A percentile compares a stretch with the other conserved stretches of the same genome.
Conservation (phyloP, 1,139 yeast genomes). For the Diutina pseudorugosa region DNA sequence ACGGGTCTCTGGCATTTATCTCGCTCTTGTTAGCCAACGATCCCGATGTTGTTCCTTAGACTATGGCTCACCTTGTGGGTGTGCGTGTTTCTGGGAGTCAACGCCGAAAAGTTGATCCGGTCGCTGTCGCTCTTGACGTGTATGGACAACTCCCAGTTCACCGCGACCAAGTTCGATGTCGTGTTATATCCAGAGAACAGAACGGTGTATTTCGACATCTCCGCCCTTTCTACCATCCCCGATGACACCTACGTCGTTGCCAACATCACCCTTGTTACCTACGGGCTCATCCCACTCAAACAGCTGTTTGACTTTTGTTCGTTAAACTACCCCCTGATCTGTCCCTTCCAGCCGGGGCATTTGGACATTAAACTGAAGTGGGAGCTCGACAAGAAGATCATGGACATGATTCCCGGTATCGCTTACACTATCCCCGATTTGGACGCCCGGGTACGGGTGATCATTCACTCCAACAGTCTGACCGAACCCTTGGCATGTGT, state of each 20-base stretch:
- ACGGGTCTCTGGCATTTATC: not conserved
- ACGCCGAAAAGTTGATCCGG: not conserved
- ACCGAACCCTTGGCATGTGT: conserved; percentile 71
- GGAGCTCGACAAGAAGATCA: conserved; percentile 17
- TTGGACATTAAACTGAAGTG: conserved; percentile 46
- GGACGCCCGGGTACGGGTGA: conserved; percentile 81
- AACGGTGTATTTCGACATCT: conserved; percentile 53
- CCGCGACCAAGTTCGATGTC: conserved; percentile 38
- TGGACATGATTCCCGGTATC: conserved; percentile 55
- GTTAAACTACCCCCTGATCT: conserved; percentile 39
- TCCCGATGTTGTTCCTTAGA: not conserved
- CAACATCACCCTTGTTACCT: conserved; percentile 55
- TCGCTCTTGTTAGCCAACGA: not conserved
- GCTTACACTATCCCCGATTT: conserved; percentile 89
- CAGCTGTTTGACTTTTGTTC: conserved; percentile 53
- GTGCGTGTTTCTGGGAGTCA: not conserved
- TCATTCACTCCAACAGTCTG: conserved; percentile 41
- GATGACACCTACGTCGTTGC: conserved; percentile 57
- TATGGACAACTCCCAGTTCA: conserved; percentile 4
- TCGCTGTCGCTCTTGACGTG: conserved; percentile 2
- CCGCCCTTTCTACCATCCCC: conserved; percentile 64
- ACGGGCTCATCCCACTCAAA: conserved; percentile 64
- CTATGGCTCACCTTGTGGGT: not conserved
- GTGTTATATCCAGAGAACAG: conserved; percentile 52
- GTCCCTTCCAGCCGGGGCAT: conserved; percentile 85